These are phyloP conservation scores for Pseudoturritis turrita DNA, from an alignment of 345 rosid genomes.

Conservation along the genomic window DNA sequence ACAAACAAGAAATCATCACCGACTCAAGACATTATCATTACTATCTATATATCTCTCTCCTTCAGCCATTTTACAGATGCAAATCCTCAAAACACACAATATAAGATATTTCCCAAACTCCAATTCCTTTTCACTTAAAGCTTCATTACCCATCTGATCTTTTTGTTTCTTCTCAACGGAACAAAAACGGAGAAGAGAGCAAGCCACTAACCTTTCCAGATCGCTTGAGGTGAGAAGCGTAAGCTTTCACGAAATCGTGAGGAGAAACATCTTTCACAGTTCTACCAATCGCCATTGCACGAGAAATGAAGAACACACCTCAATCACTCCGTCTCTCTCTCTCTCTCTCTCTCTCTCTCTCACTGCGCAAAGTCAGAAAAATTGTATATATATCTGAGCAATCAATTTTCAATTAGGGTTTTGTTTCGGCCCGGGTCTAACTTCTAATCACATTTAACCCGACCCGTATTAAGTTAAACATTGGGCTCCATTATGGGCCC, in stretches of 20 bases:
- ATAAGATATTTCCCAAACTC: neutral
- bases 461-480: neutral
- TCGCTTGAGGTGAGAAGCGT: conserved; percentile 71
- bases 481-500: neutral
- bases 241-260: conserved; percentile 75
- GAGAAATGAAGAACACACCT: neutral
- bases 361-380: neutral
- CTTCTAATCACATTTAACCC: neutral
- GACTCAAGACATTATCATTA: neutral
- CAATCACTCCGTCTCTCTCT: neutral
- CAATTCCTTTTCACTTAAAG: neutral
- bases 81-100: neutral
- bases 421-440: neutral
- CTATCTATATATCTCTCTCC: neutral
- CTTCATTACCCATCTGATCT: neutral
- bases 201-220: conserved; percentile 63
- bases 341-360: neutral
- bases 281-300: conserved; percentile 28
- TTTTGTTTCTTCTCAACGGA: neutral
- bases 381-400: neutral
- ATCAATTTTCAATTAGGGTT: conserved; percentile 5
- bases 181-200: neutral
- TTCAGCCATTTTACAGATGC: neutral
- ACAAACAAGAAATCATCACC: neutral
- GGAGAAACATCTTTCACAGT: conserved; percentile 78